phyloP scores from a whole-genome alignment of 768 basidiomycete genomes.

The Royoungia palumana region DNA sequence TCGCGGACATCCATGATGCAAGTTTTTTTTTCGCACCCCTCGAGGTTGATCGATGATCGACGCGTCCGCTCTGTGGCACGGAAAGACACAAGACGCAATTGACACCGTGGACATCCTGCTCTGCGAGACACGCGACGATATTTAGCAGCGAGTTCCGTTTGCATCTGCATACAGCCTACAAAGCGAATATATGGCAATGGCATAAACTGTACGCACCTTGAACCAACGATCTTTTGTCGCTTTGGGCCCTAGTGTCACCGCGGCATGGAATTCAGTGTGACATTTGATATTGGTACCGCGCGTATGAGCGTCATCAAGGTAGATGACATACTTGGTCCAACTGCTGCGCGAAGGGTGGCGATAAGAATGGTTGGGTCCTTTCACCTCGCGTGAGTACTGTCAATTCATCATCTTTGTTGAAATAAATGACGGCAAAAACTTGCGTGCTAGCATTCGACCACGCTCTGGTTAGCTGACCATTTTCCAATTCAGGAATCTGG shows the following conservation, averaged over 20 bases:
- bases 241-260: slow-evolving; percentile 35
- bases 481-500: slow-evolving; percentile 51
- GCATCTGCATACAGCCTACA: slow-evolving; percentile 54
- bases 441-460: slow-evolving; percentile 37
- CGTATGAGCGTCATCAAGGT: slow-evolving; percentile 41
- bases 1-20: slow-evolving; percentile 40
- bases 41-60: slow-evolving; percentile 6
- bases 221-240: slow-evolving; percentile 12
- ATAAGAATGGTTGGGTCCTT: slow-evolving; percentile 18
- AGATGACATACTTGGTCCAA: slow-evolving; percentile 34
- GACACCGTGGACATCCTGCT: too few relatives aligned
- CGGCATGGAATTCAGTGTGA: slow-evolving; percentile 32
- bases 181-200: background rate
- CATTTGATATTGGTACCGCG: slow-evolving; percentile 39
- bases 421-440: slow-evolving; percentile 31
- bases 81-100: too few relatives aligned
- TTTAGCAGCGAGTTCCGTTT: too few relatives aligned
- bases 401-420: slow-evolving; percentile 16
- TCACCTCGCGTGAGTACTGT: too few relatives aligned
- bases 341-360: slow-evolving; percentile 33
- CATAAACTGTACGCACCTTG: slow-evolving; percentile 4
- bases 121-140: too few relatives aligned
- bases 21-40: slow-evolving; percentile 43
- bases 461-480: slow-evolving; percentile 35
- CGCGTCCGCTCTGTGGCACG: slow-evolving; percentile 9